Percentiles rank a stretch among this genome's conserved stretches.
Conservation (phyloP, 352 stramenopile species). For the Globisporangium perplexum region DNA sequence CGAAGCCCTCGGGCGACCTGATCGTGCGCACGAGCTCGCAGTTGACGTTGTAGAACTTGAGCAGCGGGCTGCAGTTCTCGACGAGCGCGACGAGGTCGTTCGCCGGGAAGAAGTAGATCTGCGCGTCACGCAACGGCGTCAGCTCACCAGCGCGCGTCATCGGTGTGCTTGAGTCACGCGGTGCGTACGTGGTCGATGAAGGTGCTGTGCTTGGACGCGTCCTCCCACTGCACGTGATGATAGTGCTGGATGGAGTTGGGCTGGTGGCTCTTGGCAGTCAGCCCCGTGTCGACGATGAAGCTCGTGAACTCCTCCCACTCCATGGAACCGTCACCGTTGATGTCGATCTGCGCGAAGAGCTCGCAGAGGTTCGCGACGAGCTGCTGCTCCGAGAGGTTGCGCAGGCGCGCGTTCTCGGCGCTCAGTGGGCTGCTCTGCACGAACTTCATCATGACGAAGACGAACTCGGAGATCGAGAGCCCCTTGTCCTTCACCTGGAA, state of each 20-base stretch:
- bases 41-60: conserved; percentile 83
- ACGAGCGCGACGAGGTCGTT: conserved; percentile 66
- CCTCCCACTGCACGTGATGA: conserved; percentile 70
- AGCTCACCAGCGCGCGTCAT: background rate
- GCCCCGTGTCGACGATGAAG: conserved; percentile 87
- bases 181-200: conserved; percentile 60
- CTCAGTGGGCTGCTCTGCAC: conserved; percentile 45
- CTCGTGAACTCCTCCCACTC: conserved; percentile 91
- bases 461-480: conserved; percentile 80
- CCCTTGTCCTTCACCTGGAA: conserved; percentile 81
- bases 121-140: background rate
- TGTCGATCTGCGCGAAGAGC: conserved; percentile 89
- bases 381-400: conserved; percentile 60
- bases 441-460: conserved; percentile 84
- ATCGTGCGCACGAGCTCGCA: conserved; percentile 66
- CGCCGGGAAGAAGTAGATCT: conserved; percentile 79
- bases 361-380: conserved; percentile 84
- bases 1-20: conserved; percentile 60
- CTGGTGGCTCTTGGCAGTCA: conserved; percentile 77
- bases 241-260: conserved; percentile 87
- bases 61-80: conserved; percentile 63
- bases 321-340: conserved; percentile 89
- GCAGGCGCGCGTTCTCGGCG: conserved; percentile 63
- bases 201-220: conserved; percentile 82
- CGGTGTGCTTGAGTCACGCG: no score